Percentiles rank a stretch among this genome's conserved stretches.
Evolutionary conservation across 352 stramenopile genomes (phyloP).

Genomic region (Pythium guiyangense): DNA sequence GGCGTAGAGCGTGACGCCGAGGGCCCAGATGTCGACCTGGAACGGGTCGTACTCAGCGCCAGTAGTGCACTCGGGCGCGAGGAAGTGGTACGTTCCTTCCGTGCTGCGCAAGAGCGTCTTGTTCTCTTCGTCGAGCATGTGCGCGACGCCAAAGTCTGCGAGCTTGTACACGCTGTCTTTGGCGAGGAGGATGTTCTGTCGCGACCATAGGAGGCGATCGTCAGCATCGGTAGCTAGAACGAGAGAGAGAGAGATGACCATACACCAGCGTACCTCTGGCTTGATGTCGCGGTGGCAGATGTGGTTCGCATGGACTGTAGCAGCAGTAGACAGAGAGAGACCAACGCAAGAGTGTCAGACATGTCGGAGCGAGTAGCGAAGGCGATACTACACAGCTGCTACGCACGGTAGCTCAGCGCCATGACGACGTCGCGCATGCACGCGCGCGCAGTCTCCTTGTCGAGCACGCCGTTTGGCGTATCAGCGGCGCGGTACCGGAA

Average conservation of each 20-base stretch:
- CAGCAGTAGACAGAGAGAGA: neutral
- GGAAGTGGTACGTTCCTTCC: slow-evolving; percentile 85
- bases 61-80: slow-evolving; percentile 77
- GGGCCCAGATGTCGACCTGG: slow-evolving; percentile 79
- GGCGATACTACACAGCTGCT: neutral
- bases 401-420: slow-evolving; percentile 72
- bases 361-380: neutral
- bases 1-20: slow-evolving; percentile 76
- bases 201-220: neutral
- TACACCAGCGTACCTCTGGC: slow-evolving; percentile 24
- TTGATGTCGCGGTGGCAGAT: slow-evolving; percentile 89
- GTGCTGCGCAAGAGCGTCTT: slow-evolving; percentile 60
- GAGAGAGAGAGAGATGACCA: neutral
- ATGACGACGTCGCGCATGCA: slow-evolving; percentile 76
- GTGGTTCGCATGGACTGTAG: slow-evolving; percentile 63
- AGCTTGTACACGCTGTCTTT: slow-evolving; percentile 58
- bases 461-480: slow-evolving; percentile 22
- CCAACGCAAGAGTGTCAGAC: neutral
- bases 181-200: slow-evolving; percentile 63
- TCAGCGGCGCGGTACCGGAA: slow-evolving; percentile 46
- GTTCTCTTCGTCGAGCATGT: slow-evolving; percentile 44
- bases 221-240: too few species aligned
- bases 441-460: slow-evolving; percentile 33
- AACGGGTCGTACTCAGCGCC: slow-evolving; percentile 73
- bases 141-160: slow-evolving; percentile 77